Percentiles rank a stretch among this genome's conserved stretches.
Conservation (phyloP, 805 yeast species). For the Barnettozyma botsteinii region DNA sequence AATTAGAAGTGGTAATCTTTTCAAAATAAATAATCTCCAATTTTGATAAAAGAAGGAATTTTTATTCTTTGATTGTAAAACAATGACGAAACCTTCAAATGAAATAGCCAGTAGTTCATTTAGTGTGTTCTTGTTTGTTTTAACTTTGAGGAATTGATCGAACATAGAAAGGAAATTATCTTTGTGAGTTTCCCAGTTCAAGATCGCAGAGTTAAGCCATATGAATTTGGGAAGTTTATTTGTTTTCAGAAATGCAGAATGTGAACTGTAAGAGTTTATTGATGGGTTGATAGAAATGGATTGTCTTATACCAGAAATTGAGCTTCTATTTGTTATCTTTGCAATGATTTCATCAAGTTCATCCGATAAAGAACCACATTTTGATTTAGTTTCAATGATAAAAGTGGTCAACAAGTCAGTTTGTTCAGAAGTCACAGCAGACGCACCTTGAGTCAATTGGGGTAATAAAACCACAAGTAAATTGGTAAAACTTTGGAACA, state of each 20-base stretch:
- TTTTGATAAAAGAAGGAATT: slow-evolving; percentile 30
- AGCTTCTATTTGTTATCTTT: slow-evolving; percentile 13
- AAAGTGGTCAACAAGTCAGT: slow-evolving; percentile 12
- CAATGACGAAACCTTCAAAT: slow-evolving; percentile 38
- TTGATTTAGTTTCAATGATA: slow-evolving; percentile 4
- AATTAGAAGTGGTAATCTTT: slow-evolving; percentile 42
- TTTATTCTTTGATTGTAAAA: slow-evolving; percentile 30
- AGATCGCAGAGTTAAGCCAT: slow-evolving; percentile 34
- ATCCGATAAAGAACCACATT: slow-evolving; percentile 10
- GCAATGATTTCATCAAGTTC: slow-evolving; percentile 12
- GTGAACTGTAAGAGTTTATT: background rate
- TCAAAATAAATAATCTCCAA: slow-evolving; percentile 42
- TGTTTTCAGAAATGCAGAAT: slow-evolving; percentile 18
- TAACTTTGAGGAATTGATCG: slow-evolving; percentile 29
- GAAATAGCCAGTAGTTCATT: slow-evolving; percentile 38
- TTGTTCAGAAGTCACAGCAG: slow-evolving; percentile 9
- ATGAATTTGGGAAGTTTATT: slow-evolving; percentile 24
- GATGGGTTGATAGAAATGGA: slow-evolving; percentile 5
- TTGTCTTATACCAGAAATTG: slow-evolving; percentile 14
- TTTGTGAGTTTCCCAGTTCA: slow-evolving; percentile 30
- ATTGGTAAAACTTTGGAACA: slow-evolving; percentile 12
- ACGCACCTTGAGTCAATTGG: slow-evolving; percentile 2
- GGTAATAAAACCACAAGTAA: slow-evolving; percentile 14
- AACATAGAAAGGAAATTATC: slow-evolving; percentile 29
- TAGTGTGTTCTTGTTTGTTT: slow-evolving; percentile 24